Base-by-base conservation (phyloP, 2,329 filamentous ascomycete genomes). In the Sporothrix luriei region DNA sequence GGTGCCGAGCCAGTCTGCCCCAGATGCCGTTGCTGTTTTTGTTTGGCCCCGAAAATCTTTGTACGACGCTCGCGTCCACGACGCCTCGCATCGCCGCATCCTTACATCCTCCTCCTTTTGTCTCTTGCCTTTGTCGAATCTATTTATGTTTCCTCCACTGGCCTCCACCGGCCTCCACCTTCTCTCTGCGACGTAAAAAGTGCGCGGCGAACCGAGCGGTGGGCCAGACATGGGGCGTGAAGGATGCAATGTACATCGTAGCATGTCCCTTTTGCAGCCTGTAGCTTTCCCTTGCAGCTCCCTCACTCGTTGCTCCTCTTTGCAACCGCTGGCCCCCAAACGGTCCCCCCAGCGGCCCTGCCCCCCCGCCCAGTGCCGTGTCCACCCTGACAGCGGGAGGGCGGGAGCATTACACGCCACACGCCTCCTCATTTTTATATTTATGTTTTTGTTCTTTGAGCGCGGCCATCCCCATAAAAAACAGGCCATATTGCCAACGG, bases 251-350 rank as follows among this genome's bases (percentile, higher is more conserved):
- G 33, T 33, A 33, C 33, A 7, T 7, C 9, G 33, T 33, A 33
- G 33, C 33, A 33, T 33, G 33, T 7, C 7, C 7, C 33, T 33
- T 33, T 33, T 33, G 33, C 33, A 33, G 10, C 33, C 33, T 40
- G 55, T 11, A n/a, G 13, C n/a, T 10, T 10, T 40, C 13, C 9
- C 13, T 40, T 52, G 49, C n/a, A 24, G 19, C n/a, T 21, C 49
- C n/a, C 14, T 4, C 13, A 26, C 11, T 62, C 13, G 10, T 19
- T 48, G 4, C 46, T 26, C 21, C 2, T 21, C n/a, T 26, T 43
- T 43, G 38, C 57, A 62, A 62, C 57, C 57, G 38, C 57, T 21
- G 57, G 57, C 57, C 57, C 57, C 57, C 57, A 46, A 62, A 43
- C 46, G 57, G 10, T 3, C 38, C 21, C 38, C 13, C 16, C 48